These are phyloP conservation scores for Paramecium octaurelia DNA, from an alignment of 73 alveolate genomes.

Conservation along the genomic window DNA sequence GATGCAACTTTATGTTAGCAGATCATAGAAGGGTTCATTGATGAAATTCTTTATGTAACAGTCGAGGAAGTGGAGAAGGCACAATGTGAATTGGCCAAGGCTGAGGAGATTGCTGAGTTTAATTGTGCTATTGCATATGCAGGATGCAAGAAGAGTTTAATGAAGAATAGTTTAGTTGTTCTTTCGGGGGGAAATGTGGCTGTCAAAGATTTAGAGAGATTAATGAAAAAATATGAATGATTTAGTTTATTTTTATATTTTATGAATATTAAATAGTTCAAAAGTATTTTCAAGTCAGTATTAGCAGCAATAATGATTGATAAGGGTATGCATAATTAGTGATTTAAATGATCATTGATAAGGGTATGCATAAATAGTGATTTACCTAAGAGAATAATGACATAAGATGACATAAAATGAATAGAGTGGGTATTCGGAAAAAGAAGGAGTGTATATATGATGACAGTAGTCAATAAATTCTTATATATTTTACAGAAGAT, in stretches of 20 bases:
- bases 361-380: not conserved
- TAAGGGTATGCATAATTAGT: too few relatives aligned
- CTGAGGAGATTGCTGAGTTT: not conserved
- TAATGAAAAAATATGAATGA: not conserved
- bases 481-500: not conserved
- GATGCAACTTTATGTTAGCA: not conserved
- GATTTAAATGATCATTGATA: too few relatives aligned
- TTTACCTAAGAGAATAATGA: not conserved
- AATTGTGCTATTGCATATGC: not conserved
- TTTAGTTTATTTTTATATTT: not conserved
- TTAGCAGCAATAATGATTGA: not conserved
- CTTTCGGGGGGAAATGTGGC: not conserved
- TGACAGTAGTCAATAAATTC: not conserved
- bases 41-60: not conserved
- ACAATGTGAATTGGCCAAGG: not conserved
- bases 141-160: not conserved
- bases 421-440: not conserved
- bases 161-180: not conserved
- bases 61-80: constrained; percentile 1
- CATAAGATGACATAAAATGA: not conserved
- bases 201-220: not conserved
- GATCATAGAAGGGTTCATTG: not conserved
- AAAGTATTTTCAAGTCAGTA: not conserved
- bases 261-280: not conserved
- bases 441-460: not conserved